These are phyloP conservation scores for Linnemannia schmuckeri DNA, from an alignment of 192 early-diverging fungal species.

Conservation along the genomic window DNA sequence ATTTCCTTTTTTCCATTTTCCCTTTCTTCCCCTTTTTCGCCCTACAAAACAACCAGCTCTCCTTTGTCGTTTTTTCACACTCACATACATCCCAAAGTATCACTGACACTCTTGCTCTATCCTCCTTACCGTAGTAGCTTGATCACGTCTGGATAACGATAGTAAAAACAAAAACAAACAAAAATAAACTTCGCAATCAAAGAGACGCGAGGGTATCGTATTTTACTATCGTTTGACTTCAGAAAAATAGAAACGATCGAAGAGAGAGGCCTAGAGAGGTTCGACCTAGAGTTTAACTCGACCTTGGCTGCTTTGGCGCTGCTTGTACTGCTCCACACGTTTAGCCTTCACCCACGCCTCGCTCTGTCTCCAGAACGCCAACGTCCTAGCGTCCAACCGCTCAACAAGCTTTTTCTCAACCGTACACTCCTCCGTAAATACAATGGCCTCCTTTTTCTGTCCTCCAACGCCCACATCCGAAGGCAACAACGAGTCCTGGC, in stretches of 20 bases:
- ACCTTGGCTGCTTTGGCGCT: not conserved
- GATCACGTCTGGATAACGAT: not conserved
- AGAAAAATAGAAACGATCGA: too few relatives aligned
- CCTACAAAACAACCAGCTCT: too few relatives aligned
- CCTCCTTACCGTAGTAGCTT: not conserved
- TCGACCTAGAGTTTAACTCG: not conserved
- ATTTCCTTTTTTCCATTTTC: not conserved
- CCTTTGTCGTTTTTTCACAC: not conserved
- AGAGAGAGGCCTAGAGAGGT: not conserved
- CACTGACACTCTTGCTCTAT: not conserved
- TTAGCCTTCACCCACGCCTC: slow-evolving; percentile 22
- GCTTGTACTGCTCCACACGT: slow-evolving; percentile 15
- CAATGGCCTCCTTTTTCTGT: slow-evolving; percentile 33
- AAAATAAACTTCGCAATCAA: not conserved
- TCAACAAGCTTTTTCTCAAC: slow-evolving; percentile 47
- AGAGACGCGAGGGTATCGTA: not conserved
- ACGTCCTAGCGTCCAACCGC: slow-evolving; percentile 39
- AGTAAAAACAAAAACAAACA: not conserved
- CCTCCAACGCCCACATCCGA: slow-evolving; percentile 37
- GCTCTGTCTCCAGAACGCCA: slow-evolving; percentile 30
- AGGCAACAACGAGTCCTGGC: slow-evolving; percentile 28
- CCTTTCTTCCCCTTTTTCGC: not conserved
- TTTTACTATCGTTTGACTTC: not conserved
- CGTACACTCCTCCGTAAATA: slow-evolving; percentile 45
- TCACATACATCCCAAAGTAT: not conserved